These are phyloP conservation scores for Trametes cinnabarina DNA, from an alignment of 768 basidiomycete species.

Conservation along the genomic window DNA sequence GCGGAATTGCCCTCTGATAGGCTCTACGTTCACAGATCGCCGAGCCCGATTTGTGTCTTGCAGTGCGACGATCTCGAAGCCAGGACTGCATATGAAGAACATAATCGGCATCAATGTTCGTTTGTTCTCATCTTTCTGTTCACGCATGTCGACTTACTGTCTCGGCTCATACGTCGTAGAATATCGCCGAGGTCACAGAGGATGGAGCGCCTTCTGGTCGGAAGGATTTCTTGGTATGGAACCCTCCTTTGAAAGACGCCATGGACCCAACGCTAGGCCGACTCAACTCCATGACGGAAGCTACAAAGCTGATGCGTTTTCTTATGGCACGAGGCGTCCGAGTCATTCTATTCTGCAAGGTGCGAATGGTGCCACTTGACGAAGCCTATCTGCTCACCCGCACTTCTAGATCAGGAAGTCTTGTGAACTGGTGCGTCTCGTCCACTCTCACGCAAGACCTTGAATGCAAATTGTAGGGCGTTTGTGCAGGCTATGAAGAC, in stretches of 20 bases:
- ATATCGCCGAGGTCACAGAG: slow-evolving; percentile 66
- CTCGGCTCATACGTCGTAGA: slow-evolving; percentile 26
- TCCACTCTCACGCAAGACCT: neutral
- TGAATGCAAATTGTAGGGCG: neutral
- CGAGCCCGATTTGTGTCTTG: slow-evolving; percentile 72
- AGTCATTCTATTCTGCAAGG: slow-evolving; percentile 89
- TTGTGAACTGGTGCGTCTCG: slow-evolving; percentile 67
- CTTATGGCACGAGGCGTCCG: slow-evolving; percentile 80
- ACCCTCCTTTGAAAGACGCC: slow-evolving; percentile 56
- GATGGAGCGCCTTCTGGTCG: slow-evolving; percentile 82
- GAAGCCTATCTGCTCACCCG: neutral
- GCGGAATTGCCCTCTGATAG: neutral
- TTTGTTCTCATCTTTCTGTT: neutral
- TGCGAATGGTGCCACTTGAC: slow-evolving; percentile 22
- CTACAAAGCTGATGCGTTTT: slow-evolving; percentile 69
- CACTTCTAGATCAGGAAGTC: slow-evolving; percentile 63
- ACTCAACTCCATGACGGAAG: slow-evolving; percentile 61
- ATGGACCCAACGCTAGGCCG: slow-evolving; percentile 53
- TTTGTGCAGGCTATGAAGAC: slow-evolving; percentile 69
- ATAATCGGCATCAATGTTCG: slow-evolving; percentile 63
- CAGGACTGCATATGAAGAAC: slow-evolving; percentile 68
- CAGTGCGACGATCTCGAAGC: slow-evolving; percentile 83
- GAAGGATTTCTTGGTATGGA: slow-evolving; percentile 83
- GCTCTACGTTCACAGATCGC: slow-evolving; percentile 41
- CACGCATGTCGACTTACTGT: neutral